Evolutionary conservation across 169 alveolate genomes (phyloP), one percentile per base, ranked within the genome.

Genomic region (Blepharisma undulans): DNA sequence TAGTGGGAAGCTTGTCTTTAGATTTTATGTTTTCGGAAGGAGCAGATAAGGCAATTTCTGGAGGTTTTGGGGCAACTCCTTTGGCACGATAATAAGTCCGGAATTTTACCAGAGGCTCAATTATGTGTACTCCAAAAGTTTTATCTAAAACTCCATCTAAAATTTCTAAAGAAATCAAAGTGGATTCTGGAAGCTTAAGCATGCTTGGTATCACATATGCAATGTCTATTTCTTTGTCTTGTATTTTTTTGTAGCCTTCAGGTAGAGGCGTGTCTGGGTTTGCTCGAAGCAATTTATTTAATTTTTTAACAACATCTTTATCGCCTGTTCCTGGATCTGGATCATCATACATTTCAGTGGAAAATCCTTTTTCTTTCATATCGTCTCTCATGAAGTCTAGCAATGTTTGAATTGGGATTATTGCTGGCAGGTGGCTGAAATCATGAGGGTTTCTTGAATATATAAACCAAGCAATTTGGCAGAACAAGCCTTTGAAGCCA

Each of bases 321-420:
- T 86, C 91, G 27, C 91, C 91, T 48, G 16, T 60, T 30, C 91
- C 91, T 16, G 84, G 81, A 29, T 86, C 91, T 27, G 84, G 84
- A 22, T 86, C 91, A 72, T 86, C 91, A 86, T 29, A 86, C 10
- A 86, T 0, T 25, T 86, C 84, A 14, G 91, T 86, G 14, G 81
- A 66, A 21, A 27, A 6, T 6, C 33, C 33, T 61, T 72, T 22
- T n/a, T 60, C 16, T 10, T 7, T 25, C 7, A 72, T 10, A 25
- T 25, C 34, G 5, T 86, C 61, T 14, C 91, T 25, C 66, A 86
- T 30, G 21, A 66, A 22, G 34, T 29, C 59, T 0, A 86, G n/a
- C 30, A 86, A 33, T 6, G 16, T 21, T 72, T 86, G 61, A 10
- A 66, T 29, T 3, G 84, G 0, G 0, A 86, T 48, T 12, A 72